Base-by-base conservation (phyloP, 768 basidiomycete genomes). In the Xerocomus brunneocitrinus region DNA sequence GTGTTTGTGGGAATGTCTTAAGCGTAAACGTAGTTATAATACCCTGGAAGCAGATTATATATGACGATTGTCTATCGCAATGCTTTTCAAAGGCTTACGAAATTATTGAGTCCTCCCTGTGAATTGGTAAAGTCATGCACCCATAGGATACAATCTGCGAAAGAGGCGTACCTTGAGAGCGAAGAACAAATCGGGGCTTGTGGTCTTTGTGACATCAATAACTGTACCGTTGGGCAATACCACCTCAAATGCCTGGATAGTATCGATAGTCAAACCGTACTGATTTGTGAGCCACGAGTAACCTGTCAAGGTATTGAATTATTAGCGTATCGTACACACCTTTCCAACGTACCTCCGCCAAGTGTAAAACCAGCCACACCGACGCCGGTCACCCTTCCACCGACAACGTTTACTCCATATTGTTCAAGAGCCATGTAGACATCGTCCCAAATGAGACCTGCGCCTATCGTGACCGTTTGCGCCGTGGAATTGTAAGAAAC, bases 41-140 rank as follows among this genome's bases (percentile, higher is more conserved):
- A 1, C 84, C 85, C 75, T 77, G 36, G 13, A 35, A 4, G 1
- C 12, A 7, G 28, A 28, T 53, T 5, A 52, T 7, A 9, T 8
- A 6, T 24, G 27, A 22, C n/a, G 6, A 35, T 42, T 7, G 0
- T 16, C 3, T 2, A 7, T 5, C 34, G 22, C 5, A 40, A 14
- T 51, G 19, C 2, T 8, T 32, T 25, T 19, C 19, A 12, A 47
- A 32, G 31, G 31, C 66, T 8, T 41, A 76, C 76, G 53, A 83
- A 85, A 56, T 86, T 87, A 56, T 87, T 84, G 57, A 74, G 63
- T 9, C 83, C 84, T 31, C 84, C 85, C 80, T 84, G 49, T 3
- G 1, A 22, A 32, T 10, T 19, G 14, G 48, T 41, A 5, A 48
- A 48, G 7, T 10, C 16, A 42, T 10, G 0, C 5, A 1, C 10